Evolutionary conservation across 169 alveolate genomes (phyloP).

Genomic region (Blepharisma undulans): DNA sequence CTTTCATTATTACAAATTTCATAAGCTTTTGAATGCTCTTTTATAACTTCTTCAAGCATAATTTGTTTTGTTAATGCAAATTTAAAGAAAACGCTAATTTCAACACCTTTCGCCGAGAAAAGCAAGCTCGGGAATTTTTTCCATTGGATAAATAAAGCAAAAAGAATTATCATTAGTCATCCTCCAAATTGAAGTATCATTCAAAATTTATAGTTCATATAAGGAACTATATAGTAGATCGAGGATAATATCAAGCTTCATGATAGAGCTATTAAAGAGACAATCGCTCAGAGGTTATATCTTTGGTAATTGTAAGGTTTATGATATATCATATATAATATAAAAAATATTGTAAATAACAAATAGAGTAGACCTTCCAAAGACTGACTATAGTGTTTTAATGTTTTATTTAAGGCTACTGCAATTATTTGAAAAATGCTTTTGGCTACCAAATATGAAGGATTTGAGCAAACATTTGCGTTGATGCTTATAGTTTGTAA

Average conservation of each 20-base stretch:
- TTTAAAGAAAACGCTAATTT: not conserved
- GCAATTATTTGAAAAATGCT: not conserved
- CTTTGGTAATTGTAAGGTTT: constrained; percentile 11
- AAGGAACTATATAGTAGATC: not conserved
- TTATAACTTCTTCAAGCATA: not conserved
- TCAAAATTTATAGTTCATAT: not conserved
- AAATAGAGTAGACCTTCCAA: not conserved
- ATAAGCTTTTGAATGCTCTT: not conserved
- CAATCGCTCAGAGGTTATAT: not conserved
- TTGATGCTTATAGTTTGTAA: not conserved
- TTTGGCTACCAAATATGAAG: not conserved
- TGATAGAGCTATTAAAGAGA: not conserved
- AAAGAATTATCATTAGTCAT: not conserved
- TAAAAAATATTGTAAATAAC: not conserved
- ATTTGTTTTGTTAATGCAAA: not conserved
- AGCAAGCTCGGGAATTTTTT: not conserved
- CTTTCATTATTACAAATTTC: not conserved
- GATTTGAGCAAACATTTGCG: not conserved
- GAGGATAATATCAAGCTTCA: not conserved
- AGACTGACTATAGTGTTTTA: not conserved
- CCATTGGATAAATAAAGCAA: not conserved
- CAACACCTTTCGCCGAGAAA: not conserved
- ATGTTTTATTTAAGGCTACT: not conserved
- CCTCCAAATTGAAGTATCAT: not conserved
- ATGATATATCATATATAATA: not conserved